Evolutionary conservation across 177 flowering plant species (phyloP), one percentile per base, ranked within the genome.

Genomic region (Tripterygium wilfordii): DNA sequence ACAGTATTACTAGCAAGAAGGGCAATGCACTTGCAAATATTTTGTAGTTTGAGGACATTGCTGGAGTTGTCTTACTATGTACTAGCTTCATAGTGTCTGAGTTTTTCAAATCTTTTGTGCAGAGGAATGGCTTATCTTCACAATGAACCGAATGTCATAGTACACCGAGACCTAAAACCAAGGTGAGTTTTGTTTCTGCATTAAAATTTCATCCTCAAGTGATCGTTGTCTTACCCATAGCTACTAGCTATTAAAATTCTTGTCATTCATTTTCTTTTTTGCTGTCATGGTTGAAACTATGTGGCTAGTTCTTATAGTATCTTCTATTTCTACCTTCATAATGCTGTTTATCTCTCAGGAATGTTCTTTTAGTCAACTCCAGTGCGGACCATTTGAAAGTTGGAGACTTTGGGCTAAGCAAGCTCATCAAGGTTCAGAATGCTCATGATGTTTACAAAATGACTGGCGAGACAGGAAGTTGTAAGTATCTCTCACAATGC

Each of bases 381-480:
- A 82, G 64, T 55, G 99, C 97, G 21, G 97, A 94, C 68, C 97
- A 94, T 66, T 60, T 94, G 41, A 94, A 94, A 80, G 97, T 94
- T 60, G 99, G 99, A 46, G 99, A 94, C 64, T 94, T 94, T 75
- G 99, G 99, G 37, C 60, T 94, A 25, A 94, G 99, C 75, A 94
- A 94, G 76, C 99, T 94, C 60, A 80, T 89, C 66, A 89, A 74
- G 62, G 99, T 85, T 53, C 83, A 87, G 56, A 75, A 89, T 63
- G 77, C 92, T 51, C 96, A 84, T 66, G 97, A 94, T 66, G 95
- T 89, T 18, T 94, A 94, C 70, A 94, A 89, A 70, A 72, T 94
- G 99, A 94, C 99, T 35, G 99, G 99, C 56, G 99, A 94, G 69
- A 94, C 99, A 39, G 99, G 99, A 66, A 94, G 99, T 62, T 94